phyloP scores from a whole-genome alignment of 2,329 filamentous ascomycete genomes.

The Talaromyces pinophilus region DNA sequence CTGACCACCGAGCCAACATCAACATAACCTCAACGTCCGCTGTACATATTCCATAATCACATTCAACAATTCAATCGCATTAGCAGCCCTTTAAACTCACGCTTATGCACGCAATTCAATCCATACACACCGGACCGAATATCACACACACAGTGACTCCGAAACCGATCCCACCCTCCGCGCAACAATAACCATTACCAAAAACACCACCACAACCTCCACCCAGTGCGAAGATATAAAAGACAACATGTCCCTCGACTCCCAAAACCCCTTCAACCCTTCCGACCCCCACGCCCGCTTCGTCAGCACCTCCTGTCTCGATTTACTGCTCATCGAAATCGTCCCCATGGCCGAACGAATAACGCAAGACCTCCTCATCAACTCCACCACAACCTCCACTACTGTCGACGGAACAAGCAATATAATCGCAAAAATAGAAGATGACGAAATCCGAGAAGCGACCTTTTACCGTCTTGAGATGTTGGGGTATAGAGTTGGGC shows the following conservation, averaged over 20 bases:
- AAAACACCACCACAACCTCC: not conserved
- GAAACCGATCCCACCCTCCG: not conserved
- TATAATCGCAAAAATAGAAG: slow-evolving; percentile 34
- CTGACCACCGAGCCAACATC: slow-evolving; percentile 1
- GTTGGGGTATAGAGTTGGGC: slow-evolving; percentile 86
- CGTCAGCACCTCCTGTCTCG: slow-evolving; percentile 81
- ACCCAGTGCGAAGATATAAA: no score
- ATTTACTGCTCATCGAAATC: slow-evolving; percentile 93
- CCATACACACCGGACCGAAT: not conserved
- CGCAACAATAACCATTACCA: not conserved
- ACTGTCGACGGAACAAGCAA: not conserved
- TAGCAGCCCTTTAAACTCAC: not conserved
- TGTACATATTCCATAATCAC: not conserved
- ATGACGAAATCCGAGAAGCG: slow-evolving; percentile 79
- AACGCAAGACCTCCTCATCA: slow-evolving; percentile 62
- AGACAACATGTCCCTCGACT: slow-evolving; percentile 22
- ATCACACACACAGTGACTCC: not conserved
- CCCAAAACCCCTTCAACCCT: slow-evolving; percentile 63
- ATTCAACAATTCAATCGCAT: not conserved
- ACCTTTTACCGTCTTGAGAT: slow-evolving; percentile 82
- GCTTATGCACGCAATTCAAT: not conserved
- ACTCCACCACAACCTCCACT: not conserved
- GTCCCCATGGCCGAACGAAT: slow-evolving; percentile 91
- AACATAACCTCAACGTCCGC: not conserved
- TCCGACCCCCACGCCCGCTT: slow-evolving; percentile 74